Conservation (phyloP, 2,329 filamentous ascomycete genomes). For the Anthostomella pinea region DNA sequence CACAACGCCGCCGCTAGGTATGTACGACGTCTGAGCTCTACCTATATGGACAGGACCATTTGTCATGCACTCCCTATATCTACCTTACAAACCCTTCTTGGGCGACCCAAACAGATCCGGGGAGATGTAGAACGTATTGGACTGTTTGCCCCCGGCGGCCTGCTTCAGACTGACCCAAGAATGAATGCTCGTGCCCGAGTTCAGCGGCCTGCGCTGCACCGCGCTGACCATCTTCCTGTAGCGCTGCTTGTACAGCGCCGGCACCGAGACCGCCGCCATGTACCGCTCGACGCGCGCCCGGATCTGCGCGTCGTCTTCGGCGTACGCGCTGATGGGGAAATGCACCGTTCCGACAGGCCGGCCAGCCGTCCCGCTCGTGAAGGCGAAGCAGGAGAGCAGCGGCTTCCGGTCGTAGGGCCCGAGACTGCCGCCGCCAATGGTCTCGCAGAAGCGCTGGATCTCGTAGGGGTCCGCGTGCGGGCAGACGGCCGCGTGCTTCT, state of each 20-base stretch:
- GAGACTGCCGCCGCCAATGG: constrained; percentile 7
- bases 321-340: constrained; percentile 15
- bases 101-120: constrained; percentile 13
- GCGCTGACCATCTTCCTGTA: constrained; percentile 12
- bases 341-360: constrained; percentile 13
- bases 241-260: constrained; percentile 5
- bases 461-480: constrained; percentile 12
- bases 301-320: constrained; percentile 9
- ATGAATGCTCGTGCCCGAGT: constrained; percentile 9
- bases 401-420: constrained; percentile 12
- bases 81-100: no score
- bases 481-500: constrained; percentile 10
- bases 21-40: no score
- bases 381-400: constrained; percentile 17
- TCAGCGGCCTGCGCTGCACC: constrained; percentile 13
- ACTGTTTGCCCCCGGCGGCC: constrained; percentile 4
- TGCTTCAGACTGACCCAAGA: constrained; percentile 18
- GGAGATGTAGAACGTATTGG: constrained; percentile 16
- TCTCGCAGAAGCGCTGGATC: constrained; percentile 16
- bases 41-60: no score
- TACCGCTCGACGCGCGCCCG: constrained; percentile 13
- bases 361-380: constrained; percentile 6
- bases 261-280: constrained; percentile 3
- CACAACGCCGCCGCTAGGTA: no score
- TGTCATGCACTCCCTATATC: no score